Percentiles rank a stretch among this genome's conserved stretches.
Evolutionary conservation across 768 basidiomycete genomes (phyloP).

Genomic region (Lentinus brumalis): DNA sequence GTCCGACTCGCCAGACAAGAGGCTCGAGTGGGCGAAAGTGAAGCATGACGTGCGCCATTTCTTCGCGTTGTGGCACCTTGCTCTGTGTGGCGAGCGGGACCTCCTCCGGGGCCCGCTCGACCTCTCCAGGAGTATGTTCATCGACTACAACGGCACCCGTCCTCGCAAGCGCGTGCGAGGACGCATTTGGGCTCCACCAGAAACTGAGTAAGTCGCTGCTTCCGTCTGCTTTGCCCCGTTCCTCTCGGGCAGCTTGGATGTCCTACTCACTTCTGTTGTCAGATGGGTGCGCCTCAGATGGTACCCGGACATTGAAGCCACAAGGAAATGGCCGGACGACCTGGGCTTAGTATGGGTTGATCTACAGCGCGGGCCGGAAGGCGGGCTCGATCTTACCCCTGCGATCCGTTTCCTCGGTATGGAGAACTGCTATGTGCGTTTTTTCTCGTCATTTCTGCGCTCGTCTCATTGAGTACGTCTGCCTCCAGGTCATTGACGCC

Average conservation of each 20-base stretch:
- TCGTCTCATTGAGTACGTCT: background rate
- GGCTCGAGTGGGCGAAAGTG: background rate
- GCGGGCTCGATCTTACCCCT: constrained; percentile 7
- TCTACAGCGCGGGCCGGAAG: background rate
- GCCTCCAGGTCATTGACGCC: background rate
- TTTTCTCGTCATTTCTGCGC: background rate
- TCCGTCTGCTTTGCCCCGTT: too few species aligned
- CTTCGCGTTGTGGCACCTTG: too few species aligned
- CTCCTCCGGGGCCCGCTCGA: too few species aligned
- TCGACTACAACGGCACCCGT: too few species aligned
- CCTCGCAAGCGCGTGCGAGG: too few species aligned
- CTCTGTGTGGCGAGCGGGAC: too few species aligned
- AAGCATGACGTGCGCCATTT: background rate
- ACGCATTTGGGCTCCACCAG: background rate
- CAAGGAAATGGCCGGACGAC: constrained; percentile 1
- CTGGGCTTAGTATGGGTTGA: constrained; percentile 1
- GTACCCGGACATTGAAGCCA: constrained; percentile 4
- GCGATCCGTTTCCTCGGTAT: constrained; percentile 10
- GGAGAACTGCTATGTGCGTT: constrained; percentile 17
- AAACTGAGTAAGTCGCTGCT: background rate
- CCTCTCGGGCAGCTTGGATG: background rate
- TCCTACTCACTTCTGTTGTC: background rate
- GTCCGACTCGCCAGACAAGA: background rate
- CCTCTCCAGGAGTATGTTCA: too few species aligned
- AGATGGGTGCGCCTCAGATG: constrained; percentile 10